Evolutionary conservation across 495 filamentous ascomycete genomes (phyloP).

Genomic region (Pseudevernia furfuracea): DNA sequence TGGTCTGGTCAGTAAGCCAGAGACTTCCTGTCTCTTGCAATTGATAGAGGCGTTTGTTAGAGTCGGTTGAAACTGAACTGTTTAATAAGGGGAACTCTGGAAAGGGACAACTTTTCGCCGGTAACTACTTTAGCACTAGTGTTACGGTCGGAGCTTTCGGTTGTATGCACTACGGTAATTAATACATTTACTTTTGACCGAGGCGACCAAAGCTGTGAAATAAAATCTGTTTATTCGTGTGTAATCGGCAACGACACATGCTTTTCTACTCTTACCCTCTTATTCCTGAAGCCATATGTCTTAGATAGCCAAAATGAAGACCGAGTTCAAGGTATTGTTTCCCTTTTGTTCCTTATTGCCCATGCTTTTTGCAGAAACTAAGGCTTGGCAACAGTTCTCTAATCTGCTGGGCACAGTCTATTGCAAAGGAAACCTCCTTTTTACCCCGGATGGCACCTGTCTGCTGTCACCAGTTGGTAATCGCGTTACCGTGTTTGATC

Average conservation of each 20-base stretch:
- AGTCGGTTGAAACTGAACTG: not conserved
- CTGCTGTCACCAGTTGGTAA: constrained; percentile 97
- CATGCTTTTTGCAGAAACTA: constrained; percentile 15
- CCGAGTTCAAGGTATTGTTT: constrained; percentile 74
- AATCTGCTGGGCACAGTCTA: constrained; percentile 96
- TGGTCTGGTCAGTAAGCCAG: not conserved
- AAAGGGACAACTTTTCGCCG: not conserved
- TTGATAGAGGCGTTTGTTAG: not conserved
- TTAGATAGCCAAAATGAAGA: constrained; percentile 65
- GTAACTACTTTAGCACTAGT: not conserved
- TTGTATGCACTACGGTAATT: too few species aligned
- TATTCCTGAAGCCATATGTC: not conserved
- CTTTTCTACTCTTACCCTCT: not conserved
- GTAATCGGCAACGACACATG: not conserved
- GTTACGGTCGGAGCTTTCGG: constrained; percentile 2
- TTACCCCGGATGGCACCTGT: constrained; percentile 92
- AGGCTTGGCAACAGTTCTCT: constrained; percentile 57
- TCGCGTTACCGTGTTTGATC: constrained; percentile 87
- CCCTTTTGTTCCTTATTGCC: not conserved
- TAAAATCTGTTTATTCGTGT: not conserved
- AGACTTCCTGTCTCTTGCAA: not conserved
- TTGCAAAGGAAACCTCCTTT: constrained; percentile 91
- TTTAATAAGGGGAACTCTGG: not conserved
- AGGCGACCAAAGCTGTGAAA: too few species aligned
- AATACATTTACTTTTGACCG: too few species aligned